Evolutionary conservation across 2,329 filamentous ascomycete species (phyloP), one percentile per base, ranked within the genome.

Genomic region (Colletotrichum horii): DNA sequence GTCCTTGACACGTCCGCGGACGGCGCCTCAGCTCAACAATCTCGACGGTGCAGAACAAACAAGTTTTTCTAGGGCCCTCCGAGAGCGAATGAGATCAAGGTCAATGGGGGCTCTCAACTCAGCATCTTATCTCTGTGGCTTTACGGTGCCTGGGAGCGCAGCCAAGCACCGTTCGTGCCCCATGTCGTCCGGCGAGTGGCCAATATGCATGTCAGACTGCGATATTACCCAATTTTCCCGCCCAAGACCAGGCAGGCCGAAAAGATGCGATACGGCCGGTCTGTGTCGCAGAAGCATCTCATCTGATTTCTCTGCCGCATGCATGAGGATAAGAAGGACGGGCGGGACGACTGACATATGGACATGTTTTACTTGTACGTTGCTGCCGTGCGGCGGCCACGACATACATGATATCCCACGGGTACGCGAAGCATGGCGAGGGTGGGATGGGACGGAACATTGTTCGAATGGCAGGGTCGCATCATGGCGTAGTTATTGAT

Each of bases 181-280:
- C 15, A 22, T 24, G 30, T 34, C 38, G 22, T 28, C 55, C 15
- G 55, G 14, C 55, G 9, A 30, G 38, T 64, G 36, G 56, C 34
- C 22, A 38, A 22, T 30, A 68, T 73, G 73, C 70, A 73, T 75
- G 70, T 75, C 64, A 73, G 73, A 68, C 34, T 48, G 62, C 30
- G 36, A 61, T n/a, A 66, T 26, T 52, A 60, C 43, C 38, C 34
- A 55, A 16, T 55, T 64, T 56, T 64, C 66, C n/a, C 34, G 43
- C 38, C 64, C 64, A 66, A 60, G 26, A 32, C 48, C 61, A 26
- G 60, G 38, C 64, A 38, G 19, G n/a, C n/a, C 60, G 62, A 28
- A 26, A 43, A 32, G 24, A 22, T 22, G n/a, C 15, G 56, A 73
- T 73, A 38, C 65, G 65, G 55, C 56, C 56, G 34, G 24, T 52